Evolutionary conservation across 345 rosid species (phyloP).

Genomic region (Brassica incana): DNA sequence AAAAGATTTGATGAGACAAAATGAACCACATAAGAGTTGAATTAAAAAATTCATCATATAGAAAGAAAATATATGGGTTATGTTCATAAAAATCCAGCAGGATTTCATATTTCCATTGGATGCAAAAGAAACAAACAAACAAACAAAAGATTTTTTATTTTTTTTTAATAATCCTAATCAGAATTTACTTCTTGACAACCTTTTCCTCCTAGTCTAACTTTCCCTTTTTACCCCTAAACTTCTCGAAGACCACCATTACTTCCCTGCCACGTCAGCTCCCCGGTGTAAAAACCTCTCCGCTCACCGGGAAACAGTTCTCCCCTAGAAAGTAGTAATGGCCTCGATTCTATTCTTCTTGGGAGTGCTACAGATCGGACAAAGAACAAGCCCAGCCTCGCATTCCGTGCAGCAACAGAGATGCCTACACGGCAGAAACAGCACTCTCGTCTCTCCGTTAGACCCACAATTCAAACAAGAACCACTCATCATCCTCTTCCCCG

Average conservation of each 20-base stretch:
- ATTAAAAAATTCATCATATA: background rate
- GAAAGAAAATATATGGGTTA: slow-evolving; percentile 23
- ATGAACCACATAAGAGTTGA: background rate
- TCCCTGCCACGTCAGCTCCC: slow-evolving; percentile 21
- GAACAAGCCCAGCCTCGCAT: slow-evolving; percentile 57
- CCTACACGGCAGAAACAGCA: slow-evolving; percentile 90
- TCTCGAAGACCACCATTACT: background rate
- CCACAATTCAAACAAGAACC: slow-evolving; percentile 58
- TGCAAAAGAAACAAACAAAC: background rate
- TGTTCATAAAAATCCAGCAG: slow-evolving; percentile 30
- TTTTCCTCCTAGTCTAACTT: slow-evolving; percentile 9
- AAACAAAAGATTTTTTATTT: background rate
- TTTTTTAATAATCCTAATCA: background rate
- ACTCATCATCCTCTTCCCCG: slow-evolving; percentile 18
- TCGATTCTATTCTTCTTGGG: slow-evolving; percentile 73
- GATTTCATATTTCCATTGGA: background rate
- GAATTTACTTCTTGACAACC: slow-evolving; percentile 26
- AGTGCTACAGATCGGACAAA: slow-evolving; percentile 73
- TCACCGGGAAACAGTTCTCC: slow-evolving; percentile 29
- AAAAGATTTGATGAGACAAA: too few relatives aligned
- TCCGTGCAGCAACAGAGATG: slow-evolving; percentile 76
- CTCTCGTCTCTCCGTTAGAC: slow-evolving; percentile 50
- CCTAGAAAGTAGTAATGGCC: slow-evolving; percentile 54
- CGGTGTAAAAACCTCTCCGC: background rate
- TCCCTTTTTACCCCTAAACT: background rate